Evolutionary conservation across 208 protist species (phyloP).

Genomic region (Wallacemonas collosoma): DNA sequence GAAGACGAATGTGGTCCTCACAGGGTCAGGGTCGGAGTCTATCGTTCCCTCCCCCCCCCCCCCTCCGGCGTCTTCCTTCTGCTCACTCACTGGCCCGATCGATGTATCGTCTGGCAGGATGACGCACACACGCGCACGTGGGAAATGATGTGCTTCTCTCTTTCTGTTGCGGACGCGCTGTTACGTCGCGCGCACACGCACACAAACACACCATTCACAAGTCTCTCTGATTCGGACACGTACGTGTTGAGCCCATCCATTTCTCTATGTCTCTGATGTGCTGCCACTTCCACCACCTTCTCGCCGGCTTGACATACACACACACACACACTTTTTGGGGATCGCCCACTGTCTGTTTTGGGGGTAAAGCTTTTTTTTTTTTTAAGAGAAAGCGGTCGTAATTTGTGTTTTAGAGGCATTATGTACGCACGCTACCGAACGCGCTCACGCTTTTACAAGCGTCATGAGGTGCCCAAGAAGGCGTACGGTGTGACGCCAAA

Average conservation of each 20-base stretch:
- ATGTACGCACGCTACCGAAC: slow-evolving; percentile 90
- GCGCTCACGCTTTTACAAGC: slow-evolving; percentile 83
- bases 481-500: slow-evolving; percentile 79
- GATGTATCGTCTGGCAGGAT: too few species aligned
- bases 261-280: background rate
- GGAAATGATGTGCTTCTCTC: too few species aligned
- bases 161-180: too few species aligned
- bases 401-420: background rate
- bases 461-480: slow-evolving; percentile 40
- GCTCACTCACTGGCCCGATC: too few species aligned
- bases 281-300: too few species aligned
- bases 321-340: background rate
- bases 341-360: background rate
- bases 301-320: too few species aligned
- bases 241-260: background rate
- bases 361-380: background rate
- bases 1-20: too few species aligned
- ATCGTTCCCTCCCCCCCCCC: too few species aligned
- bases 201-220: background rate
- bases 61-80: too few species aligned
- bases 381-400: too few species aligned
- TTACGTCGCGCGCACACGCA: background rate
- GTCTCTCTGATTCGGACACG: background rate
- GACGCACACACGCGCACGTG: too few species aligned
- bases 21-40: too few species aligned